Percentiles rank a stretch among this genome's conserved stretches.
Evolutionary conservation across 2,329 filamentous ascomycete genomes (phyloP).

Genomic region (Bipolaris oryzae): DNA sequence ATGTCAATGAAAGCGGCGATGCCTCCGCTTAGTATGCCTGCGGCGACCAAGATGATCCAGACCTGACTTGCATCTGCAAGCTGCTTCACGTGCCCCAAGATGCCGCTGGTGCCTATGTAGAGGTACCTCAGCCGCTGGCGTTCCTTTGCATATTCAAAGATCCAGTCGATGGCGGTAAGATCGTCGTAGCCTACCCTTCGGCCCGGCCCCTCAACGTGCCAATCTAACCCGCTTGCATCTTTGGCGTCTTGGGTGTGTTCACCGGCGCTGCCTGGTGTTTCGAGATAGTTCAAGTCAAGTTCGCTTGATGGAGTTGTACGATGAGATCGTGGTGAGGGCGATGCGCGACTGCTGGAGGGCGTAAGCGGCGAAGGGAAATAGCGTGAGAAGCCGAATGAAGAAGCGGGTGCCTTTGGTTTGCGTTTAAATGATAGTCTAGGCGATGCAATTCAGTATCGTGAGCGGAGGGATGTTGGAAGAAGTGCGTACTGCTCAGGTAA

Average conservation of each 20-base stretch:
- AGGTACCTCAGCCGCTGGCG: conserved; percentile 83
- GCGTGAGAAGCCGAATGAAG: conserved; percentile 51
- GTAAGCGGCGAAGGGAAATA: conserved; percentile 53
- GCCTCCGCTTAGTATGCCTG: conserved; percentile 80
- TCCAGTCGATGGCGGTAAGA: conserved; percentile 98
- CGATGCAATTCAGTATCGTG: neutral
- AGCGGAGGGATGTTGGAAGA: neutral
- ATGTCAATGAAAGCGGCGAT: conserved; percentile 91
- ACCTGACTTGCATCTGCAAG: conserved; percentile 86
- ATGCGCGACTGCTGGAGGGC: conserved; percentile 35
- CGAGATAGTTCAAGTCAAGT: conserved; percentile 52
- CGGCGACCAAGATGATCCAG: conserved; percentile 86
- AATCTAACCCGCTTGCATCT: conserved; percentile 65
- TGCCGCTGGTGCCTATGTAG: conserved; percentile 68
- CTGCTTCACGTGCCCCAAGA: conserved; percentile 74
- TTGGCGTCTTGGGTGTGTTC: conserved; percentile 51
- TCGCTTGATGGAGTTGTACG: conserved; percentile 42
- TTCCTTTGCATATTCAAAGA: conserved; percentile 98
- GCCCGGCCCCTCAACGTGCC: conserved; percentile 88
- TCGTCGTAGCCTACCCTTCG: conserved; percentile 94
- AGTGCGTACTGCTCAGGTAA: conserved; percentile 52
- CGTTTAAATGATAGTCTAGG: conserved; percentile 72
- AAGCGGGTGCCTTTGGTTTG: conserved; percentile 59
- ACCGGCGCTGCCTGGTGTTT: conserved; percentile 46
- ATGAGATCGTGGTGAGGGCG: conserved; percentile 35